phyloP scores from a whole-genome alignment of 139 green algal species.

The Eudorina sp. region DNA sequence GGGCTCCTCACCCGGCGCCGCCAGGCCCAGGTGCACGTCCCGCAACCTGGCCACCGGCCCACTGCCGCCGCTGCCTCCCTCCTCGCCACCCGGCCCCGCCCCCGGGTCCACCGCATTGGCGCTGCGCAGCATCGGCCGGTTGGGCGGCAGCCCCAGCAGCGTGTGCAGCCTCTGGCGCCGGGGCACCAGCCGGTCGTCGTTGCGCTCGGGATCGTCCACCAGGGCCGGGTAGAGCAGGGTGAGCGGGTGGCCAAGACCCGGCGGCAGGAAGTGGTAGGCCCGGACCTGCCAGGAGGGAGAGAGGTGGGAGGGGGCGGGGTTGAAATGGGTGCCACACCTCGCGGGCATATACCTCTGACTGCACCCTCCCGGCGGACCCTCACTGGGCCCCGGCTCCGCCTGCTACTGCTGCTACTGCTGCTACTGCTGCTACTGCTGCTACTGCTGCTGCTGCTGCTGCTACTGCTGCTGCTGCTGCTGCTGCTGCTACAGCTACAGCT shows the following conservation, averaged over 20 bases:
- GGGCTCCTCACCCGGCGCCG: conserved; percentile 42
- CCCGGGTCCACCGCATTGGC: conserved; percentile 69
- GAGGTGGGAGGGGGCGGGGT: not conserved
- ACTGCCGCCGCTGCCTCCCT: not conserved
- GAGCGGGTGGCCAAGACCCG: conserved; percentile 61
- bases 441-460: too few species aligned
- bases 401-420: too few species aligned
- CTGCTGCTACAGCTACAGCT: too few species aligned
- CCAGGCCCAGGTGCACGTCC: conserved; percentile 84
- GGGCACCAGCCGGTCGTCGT: conserved; percentile 57
- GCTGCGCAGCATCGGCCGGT: conserved; percentile 81
- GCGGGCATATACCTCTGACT: too few species aligned
- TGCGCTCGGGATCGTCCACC: conserved; percentile 40
- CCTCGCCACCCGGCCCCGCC: not conserved
- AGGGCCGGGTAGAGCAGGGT: conserved; percentile 69
- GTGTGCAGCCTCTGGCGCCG: conserved; percentile 66
- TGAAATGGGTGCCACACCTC: too few species aligned
- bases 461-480: too few species aligned
- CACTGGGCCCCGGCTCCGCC: too few species aligned
- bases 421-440: too few species aligned
- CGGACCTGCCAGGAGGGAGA: conserved; percentile 29
- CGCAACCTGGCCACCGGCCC: conserved; percentile 56
- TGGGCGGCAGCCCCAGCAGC: conserved; percentile 77
- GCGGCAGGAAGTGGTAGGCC: conserved; percentile 63
- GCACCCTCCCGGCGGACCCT: too few species aligned